Base-by-base conservation (phyloP, 768 basidiomycete species). In the Lactarius evosmus region DNA sequence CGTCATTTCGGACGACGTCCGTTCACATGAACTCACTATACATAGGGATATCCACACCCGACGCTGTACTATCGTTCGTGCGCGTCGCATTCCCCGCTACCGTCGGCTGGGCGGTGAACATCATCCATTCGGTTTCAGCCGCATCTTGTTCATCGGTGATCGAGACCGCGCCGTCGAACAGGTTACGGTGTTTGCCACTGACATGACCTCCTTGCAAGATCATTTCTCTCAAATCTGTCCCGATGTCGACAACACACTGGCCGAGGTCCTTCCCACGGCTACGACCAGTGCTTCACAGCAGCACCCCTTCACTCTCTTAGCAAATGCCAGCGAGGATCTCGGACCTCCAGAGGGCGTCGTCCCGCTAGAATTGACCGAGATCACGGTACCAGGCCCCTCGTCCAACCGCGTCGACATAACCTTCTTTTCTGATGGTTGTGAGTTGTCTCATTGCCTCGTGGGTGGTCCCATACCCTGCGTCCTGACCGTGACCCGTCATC, bases 341-440 rank as follows among this genome's bases (percentile, higher is more conserved):
- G n/a, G n/a, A 14, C 36, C 12, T 38, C 36, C 16, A 17, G 36
- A 38, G 16, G 36, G 36, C 16, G 36, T 38, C 11, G 22, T 85
- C 1, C 77, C 78, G 2, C 75, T 89, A 38, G 80, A 86, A 62
- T 70, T 89, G 8, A 67, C 78, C 11, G 84, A 85, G 49, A 77
- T 91, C 29, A 76, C 83, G 30, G 74, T 80, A 6, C 87, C 88
- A 34, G 89, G 89, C 0, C 77, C 82, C 8, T 79, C 84, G 12
- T 71, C 72, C 40, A 91, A 91, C 70, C 82, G 90, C 19, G 82
- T 90, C 29, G 85, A 90, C 74, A 75, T 92, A 9, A 83, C 89
- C 12, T 91, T 91, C 75, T 90, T 91, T 72, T 80, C 83, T 0
- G 89, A 91, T 66, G 89, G 90, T 36, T 91, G 89, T 90, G 72